phyloP scores from a whole-genome alignment of 176 grass and related monocot genomes.

The Phragmites australis region DNA sequence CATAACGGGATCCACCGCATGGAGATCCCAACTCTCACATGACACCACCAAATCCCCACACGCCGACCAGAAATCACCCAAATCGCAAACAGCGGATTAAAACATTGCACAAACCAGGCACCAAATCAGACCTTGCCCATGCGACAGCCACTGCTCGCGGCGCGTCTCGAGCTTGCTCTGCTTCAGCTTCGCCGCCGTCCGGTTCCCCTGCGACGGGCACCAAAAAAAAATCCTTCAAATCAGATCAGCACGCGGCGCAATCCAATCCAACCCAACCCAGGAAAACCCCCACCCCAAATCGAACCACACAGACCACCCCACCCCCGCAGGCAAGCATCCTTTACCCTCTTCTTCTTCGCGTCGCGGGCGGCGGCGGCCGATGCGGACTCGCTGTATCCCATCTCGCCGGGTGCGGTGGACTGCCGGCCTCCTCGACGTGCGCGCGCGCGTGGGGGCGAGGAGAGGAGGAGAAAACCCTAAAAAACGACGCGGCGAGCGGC shows the following conservation, averaged over 20 bases:
- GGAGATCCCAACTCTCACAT: constrained; percentile 45
- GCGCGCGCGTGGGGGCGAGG: neutral
- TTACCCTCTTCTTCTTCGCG: constrained; percentile 84
- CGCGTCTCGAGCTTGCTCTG: constrained; percentile 94
- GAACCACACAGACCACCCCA: constrained; percentile 30
- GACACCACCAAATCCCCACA: constrained; percentile 19
- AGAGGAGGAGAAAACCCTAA: constrained; percentile 46
- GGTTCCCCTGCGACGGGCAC: constrained; percentile 53
- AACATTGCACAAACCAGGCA: neutral
- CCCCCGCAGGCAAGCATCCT: neutral
- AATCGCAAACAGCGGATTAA: neutral
- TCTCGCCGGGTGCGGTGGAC: constrained; percentile 6
- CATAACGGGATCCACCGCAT: neutral
- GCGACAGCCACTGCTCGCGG: constrained; percentile 95
- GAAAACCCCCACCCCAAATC: constrained; percentile 9
- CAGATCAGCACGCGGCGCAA: constrained; percentile 38
- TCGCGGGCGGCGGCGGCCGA: constrained; percentile 50
- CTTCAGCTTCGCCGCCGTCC: constrained; percentile 90
- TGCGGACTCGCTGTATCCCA: constrained; percentile 63
- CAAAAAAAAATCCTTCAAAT: neutral
- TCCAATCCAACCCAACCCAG: neutral
- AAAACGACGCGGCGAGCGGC: constrained; percentile 34
- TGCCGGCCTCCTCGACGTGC: constrained; percentile 4
- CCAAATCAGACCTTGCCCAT: constrained; percentile 79
- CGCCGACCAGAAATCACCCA: constrained; percentile 1